These are phyloP conservation scores for Cucurbita ficifolia DNA, from an alignment of 306 rosid genomes.

Conservation along the genomic window DNA sequence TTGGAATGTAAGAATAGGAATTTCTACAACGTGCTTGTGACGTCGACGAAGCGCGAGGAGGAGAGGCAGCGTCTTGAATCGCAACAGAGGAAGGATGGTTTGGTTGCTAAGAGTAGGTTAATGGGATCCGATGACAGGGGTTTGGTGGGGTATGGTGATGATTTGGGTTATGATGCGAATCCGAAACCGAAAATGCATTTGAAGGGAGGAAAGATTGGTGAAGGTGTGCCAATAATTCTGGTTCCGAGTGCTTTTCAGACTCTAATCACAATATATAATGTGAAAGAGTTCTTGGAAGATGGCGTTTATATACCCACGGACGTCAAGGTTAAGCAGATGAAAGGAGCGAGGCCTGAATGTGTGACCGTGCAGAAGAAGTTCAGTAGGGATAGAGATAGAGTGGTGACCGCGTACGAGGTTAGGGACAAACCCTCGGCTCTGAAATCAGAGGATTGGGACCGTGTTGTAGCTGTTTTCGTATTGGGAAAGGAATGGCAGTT, in stretches of 20 bases:
- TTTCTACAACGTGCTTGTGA: constrained; percentile 48
- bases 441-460: constrained; percentile 89
- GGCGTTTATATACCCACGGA: constrained; percentile 84
- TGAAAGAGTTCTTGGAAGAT: constrained; percentile 90
- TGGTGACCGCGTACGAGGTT: constrained; percentile 89
- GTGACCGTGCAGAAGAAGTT: constrained; percentile 99
- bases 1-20: constrained; percentile 76
- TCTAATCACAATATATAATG: constrained; percentile 70
- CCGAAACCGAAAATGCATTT: constrained; percentile 72
- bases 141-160: constrained; percentile 50
- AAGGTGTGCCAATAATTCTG: constrained; percentile 84
- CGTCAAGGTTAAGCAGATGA: constrained; percentile 88
- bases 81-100: constrained; percentile 86
- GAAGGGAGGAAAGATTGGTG: constrained; percentile 75
- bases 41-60: constrained; percentile 84
- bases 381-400: constrained; percentile 80
- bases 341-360: constrained; percentile 75
- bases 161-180: constrained; percentile 42
- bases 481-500: constrained; percentile 92
- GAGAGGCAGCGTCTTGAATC: constrained; percentile 79
- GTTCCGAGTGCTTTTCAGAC: constrained; percentile 96
- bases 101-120: constrained; percentile 78
- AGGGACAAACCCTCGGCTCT: constrained; percentile 86
- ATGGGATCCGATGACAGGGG: constrained; percentile 72
- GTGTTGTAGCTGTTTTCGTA: constrained; percentile 91